Percentiles rank a stretch among this genome's conserved stretches.
Evolutionary conservation across 2,329 filamentous ascomycete species (phyloP).

Genomic region (Dendrostoma leiphaemia): DNA sequence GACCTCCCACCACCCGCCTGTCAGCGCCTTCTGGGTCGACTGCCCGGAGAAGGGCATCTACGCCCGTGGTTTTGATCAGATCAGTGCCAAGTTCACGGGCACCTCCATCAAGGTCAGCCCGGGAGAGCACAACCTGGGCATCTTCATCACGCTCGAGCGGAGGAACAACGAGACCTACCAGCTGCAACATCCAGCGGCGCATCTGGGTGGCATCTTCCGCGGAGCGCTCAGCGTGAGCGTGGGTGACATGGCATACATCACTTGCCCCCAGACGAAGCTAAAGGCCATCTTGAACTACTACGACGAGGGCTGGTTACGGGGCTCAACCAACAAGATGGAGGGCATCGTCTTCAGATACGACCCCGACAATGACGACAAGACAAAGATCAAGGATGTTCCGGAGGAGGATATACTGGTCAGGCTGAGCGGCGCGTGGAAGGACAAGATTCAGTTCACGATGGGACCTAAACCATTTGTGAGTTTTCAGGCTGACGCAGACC

Average conservation of each 20-base stretch:
- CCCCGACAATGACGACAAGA: constrained; percentile 78
- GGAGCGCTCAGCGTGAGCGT: constrained; percentile 89
- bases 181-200: constrained; percentile 90
- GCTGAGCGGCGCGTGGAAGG: constrained; percentile 84
- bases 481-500: constrained; percentile 21
- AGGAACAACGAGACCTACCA: constrained; percentile 89
- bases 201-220: constrained; percentile 82
- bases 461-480: constrained; percentile 62
- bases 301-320: constrained; percentile 92
- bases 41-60: constrained; percentile 88
- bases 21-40: constrained; percentile 91
- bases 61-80: constrained; percentile 90
- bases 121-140: constrained; percentile 90
- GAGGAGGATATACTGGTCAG: constrained; percentile 80
- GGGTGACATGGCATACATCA: constrained; percentile 83
- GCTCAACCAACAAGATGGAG: constrained; percentile 85
- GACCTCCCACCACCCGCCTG: constrained; percentile 95
- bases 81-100: constrained; percentile 96
- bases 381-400: constrained; percentile 79
- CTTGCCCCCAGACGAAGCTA: constrained; percentile 83
- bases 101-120: constrained; percentile 90
- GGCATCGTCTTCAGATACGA: constrained; percentile 91
- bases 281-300: constrained; percentile 92
- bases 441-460: constrained; percentile 61
- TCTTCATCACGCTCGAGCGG: constrained; percentile 84